These are phyloP conservation scores for Perilla frutescens DNA, from an alignment of 257 asterid species.

Conservation along the genomic window DNA sequence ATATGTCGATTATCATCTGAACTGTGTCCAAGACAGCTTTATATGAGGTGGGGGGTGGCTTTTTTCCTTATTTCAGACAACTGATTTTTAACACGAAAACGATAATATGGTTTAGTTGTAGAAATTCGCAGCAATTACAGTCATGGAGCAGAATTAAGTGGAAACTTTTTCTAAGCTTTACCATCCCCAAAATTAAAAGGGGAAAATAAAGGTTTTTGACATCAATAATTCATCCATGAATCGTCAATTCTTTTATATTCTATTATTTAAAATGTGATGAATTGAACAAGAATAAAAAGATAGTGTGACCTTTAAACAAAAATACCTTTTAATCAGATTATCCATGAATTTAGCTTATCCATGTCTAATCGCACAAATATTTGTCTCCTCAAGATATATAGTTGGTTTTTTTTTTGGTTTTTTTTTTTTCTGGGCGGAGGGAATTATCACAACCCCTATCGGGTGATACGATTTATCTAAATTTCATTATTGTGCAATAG, in stretches of 20 bases:
- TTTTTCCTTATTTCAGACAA: neutral
- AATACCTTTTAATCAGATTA: conserved; percentile 13
- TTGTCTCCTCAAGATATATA: too few relatives aligned
- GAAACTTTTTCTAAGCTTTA: conserved; percentile 30
- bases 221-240: conserved; percentile 26
- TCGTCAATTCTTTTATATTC: neutral
- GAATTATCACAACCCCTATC: too few relatives aligned
- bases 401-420: too few relatives aligned
- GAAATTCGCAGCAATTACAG: conserved; percentile 26
- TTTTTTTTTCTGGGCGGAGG: too few relatives aligned
- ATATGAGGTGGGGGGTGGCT: neutral
- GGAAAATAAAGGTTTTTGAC: neutral
- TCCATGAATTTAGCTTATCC: conserved; percentile 26
- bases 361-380: conserved; percentile 35
- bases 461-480: too few relatives aligned
- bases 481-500: too few relatives aligned
- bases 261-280: conserved; percentile 31
- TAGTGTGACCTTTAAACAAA: conserved; percentile 1
- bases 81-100: neutral
- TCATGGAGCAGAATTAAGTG: conserved; percentile 32
- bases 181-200: neutral
- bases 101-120: neutral
- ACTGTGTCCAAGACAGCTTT: neutral
- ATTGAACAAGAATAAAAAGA: neutral
- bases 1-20: neutral